Conservation (phyloP, 768 basidiomycete genomes). For the Melanogaster broomeanus region DNA sequence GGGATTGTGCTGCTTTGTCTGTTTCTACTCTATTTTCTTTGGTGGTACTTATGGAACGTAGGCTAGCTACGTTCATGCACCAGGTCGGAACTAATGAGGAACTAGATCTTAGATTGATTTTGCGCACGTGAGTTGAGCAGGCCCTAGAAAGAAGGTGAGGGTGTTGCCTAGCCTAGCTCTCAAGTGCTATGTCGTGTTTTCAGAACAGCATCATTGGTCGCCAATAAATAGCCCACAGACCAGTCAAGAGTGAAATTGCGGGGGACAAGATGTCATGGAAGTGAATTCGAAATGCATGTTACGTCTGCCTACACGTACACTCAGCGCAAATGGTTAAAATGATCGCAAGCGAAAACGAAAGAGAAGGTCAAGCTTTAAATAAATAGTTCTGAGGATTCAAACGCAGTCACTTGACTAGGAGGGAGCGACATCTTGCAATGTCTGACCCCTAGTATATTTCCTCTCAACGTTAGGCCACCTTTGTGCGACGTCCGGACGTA, state of each 20-base stretch:
- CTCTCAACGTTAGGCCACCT: slow-evolving; percentile 48
- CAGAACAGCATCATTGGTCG: too few species aligned
- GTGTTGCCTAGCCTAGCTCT: too few species aligned
- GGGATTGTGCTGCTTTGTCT: slow-evolving; percentile 24
- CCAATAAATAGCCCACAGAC: not conserved
- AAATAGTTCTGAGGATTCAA: not conserved
- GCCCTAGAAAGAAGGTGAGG: too few species aligned
- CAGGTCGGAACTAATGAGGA: slow-evolving; percentile 12
- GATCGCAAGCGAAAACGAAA: not conserved
- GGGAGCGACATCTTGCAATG: slow-evolving; percentile 1
- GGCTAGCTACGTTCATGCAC: slow-evolving; percentile 8
- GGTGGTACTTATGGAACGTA: slow-evolving; percentile 12
- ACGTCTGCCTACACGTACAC: slow-evolving; percentile 27
- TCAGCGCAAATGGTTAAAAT: slow-evolving; percentile 10
- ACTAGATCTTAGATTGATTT: too few species aligned
- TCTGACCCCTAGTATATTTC: slow-evolving; percentile 32
- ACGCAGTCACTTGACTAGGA: not conserved
- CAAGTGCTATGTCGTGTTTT: not conserved
- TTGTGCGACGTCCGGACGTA: slow-evolving; percentile 43
- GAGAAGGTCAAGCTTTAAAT: not conserved
- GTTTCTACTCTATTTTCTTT: slow-evolving; percentile 32
- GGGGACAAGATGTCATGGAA: not conserved
- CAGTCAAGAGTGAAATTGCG: not conserved
- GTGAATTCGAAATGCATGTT: not conserved
- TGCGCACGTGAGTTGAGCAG: too few species aligned